Percentiles rank a stretch among this genome's conserved stretches.
Conservation (phyloP, 176 grass and related monocot genomes). For the Cenchrus fungigraminus region DNA sequence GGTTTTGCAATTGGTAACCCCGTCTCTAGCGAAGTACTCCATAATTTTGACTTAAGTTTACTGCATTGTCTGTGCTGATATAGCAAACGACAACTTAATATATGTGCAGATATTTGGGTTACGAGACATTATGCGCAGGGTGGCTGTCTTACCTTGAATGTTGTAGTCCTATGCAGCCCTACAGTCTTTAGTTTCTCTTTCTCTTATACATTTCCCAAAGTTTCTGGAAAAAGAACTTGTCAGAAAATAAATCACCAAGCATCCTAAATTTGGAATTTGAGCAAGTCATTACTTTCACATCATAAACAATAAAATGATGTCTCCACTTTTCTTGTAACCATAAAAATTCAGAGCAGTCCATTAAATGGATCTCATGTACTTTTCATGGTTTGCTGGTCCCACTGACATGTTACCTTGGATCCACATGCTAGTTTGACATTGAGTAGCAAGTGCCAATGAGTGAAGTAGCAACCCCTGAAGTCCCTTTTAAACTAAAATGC, state of each 20-base stretch:
- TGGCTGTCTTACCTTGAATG: not conserved
- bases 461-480: not conserved
- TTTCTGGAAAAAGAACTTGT: not conserved
- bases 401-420: not conserved
- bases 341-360: not conserved
- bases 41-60: not conserved
- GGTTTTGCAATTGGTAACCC: not conserved
- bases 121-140: not conserved
- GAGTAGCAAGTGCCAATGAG: not conserved
- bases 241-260: not conserved
- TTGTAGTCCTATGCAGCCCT: not conserved
- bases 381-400: constrained; percentile 5
- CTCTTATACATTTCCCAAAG: not conserved
- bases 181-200: constrained; percentile 20
- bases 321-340: not conserved
- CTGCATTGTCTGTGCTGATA: too few species aligned
- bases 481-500: constrained; percentile 3
- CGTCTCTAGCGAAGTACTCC: constrained; percentile 1
- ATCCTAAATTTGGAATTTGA: not conserved
- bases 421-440: not conserved
- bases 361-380: constrained; percentile 12
- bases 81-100: not conserved
- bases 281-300: not conserved
- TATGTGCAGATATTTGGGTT: constrained; percentile 5
- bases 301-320: not conserved